Base-by-base conservation (phyloP, 257 asterid genomes). In the Linaria vulgaris region DNA sequence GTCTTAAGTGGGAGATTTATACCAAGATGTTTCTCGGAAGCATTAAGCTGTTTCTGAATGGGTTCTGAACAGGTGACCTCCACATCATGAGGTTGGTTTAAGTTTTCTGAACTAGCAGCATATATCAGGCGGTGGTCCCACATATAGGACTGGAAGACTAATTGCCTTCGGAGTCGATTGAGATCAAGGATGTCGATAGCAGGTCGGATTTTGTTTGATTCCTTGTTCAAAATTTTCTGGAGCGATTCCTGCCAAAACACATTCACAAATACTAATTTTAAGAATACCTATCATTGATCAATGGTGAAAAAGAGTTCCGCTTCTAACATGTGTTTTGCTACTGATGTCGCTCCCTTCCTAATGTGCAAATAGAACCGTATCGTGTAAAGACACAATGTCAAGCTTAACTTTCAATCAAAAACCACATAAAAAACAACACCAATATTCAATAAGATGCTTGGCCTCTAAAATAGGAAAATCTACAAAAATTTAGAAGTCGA, bases 41-140 rank as follows among this genome's bases (percentile, higher is more conserved):
- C 80, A 48, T 53, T 70, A 24, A 51, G 70, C 44, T 79, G 71
- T 56, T 76, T 76, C 69, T 73, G 70, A 46, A 58, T 66, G 65
- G 76, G 75, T 56, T 77, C 88, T 63, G 71, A 54, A 56, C 57
- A 56, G 46, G 78, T 16, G 34, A 63, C 64, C 53, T 74, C 79
- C 57, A 46, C 60, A 58, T 70, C 74, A 67, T 64, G 56, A 12
- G 73, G 76, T 68, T 64, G 68, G 58, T 21, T 66, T 56, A 62
- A 76, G 24, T 67, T 77, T 67, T 75, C 83, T 58, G 74, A 59
- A 81, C 76, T 76, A 51, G 86, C 82, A 30, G 91, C 85, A 46
- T 77, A 66, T 71, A 85, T 74, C 74, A 92, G 84, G 37, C 88
- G 90, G 63, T 74, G 90, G 76, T 92, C 98, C 98, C 98, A 92